Conservation (phyloP, 2,329 filamentous ascomycete species). For the Grosmannia serpens region DNA sequence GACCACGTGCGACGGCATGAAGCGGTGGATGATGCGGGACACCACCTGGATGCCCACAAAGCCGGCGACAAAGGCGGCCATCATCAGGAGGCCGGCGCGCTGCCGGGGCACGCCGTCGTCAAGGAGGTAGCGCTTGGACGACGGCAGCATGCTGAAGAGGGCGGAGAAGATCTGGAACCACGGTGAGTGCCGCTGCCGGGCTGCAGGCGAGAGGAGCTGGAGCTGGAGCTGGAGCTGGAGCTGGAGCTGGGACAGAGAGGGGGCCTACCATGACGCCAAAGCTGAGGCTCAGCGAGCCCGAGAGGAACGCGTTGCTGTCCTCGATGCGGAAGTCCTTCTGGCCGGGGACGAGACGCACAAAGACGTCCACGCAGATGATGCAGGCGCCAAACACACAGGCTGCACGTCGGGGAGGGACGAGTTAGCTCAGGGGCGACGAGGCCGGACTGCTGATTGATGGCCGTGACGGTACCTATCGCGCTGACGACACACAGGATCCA, state of each 20-base stretch:
- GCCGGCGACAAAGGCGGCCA: constrained; percentile 58
- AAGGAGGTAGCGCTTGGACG: constrained; percentile 65
- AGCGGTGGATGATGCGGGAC: constrained; percentile 60
- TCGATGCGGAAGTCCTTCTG: constrained; percentile 74
- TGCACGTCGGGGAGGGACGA: constrained; percentile 14
- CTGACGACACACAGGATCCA: constrained; percentile 91
- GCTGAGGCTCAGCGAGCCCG: constrained; percentile 78
- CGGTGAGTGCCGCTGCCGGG: constrained; percentile 2
- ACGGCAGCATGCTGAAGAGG: constrained; percentile 85
- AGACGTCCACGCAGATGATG: constrained; percentile 75
- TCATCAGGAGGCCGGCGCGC: constrained; percentile 55
- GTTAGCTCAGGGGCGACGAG: neutral
- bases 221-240: too few relatives aligned
- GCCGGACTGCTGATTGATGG: too few relatives aligned
- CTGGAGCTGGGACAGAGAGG: too few relatives aligned
- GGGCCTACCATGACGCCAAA: constrained; percentile 84
- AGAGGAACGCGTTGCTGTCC: constrained; percentile 79
- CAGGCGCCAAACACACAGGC: constrained; percentile 64
- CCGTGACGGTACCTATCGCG: constrained; percentile 47
- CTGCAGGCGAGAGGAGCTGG: neutral
- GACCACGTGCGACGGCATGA: constrained; percentile 68
- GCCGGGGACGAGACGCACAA: constrained; percentile 62
- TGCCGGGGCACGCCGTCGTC: constrained; percentile 56
- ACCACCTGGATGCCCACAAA: constrained; percentile 66
- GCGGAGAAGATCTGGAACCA: constrained; percentile 78